Conservation (phyloP, 192 early-diverging fungal species). For the Lobosporangium transversale region DNA sequence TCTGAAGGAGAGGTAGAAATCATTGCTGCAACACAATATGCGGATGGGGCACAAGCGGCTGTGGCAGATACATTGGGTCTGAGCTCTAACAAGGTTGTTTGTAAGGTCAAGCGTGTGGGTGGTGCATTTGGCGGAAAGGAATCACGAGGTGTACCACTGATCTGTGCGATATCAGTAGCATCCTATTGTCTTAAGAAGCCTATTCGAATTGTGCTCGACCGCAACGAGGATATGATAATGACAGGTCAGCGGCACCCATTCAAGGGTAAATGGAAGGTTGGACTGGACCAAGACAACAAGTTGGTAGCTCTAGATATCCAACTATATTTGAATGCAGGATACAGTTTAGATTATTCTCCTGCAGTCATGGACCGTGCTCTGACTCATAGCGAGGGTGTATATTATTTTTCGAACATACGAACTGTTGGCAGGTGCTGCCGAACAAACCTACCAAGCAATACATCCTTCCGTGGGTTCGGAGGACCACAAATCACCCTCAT, state of each 20-base stretch:
- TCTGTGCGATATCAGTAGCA: conserved; percentile 74
- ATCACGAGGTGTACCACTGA: conserved; percentile 69
- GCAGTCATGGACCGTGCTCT: conserved; percentile 79
- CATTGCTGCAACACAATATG: conserved; percentile 81
- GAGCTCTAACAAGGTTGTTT: conserved; percentile 70
- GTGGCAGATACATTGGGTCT: conserved; percentile 78
- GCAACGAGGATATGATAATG: conserved; percentile 85
- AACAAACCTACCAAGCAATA: conserved; percentile 87
- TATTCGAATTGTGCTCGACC: conserved; percentile 78
- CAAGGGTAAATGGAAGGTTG: conserved; percentile 79
- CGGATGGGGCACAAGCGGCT: conserved; percentile 72
- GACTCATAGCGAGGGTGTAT: conserved; percentile 81
- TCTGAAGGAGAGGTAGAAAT: conserved; percentile 85
- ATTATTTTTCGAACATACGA: conserved; percentile 75
- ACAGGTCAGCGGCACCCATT: conserved; percentile 83
- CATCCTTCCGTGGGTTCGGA: conserved; percentile 88
- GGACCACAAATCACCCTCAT: conserved; percentile 86
- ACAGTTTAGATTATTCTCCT: conserved; percentile 68
- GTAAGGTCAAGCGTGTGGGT: conserved; percentile 84
- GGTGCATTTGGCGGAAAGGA: conserved; percentile 90
- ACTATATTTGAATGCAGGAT: conserved; percentile 71
- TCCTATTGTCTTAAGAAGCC: conserved; percentile 69
- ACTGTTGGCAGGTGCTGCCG: conserved; percentile 76
- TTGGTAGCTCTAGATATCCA: conserved; percentile 69
- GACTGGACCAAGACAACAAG: conserved; percentile 71